Evolutionary conservation across 306 rosid genomes (phyloP).

Genomic region (Nissolia schottii): DNA sequence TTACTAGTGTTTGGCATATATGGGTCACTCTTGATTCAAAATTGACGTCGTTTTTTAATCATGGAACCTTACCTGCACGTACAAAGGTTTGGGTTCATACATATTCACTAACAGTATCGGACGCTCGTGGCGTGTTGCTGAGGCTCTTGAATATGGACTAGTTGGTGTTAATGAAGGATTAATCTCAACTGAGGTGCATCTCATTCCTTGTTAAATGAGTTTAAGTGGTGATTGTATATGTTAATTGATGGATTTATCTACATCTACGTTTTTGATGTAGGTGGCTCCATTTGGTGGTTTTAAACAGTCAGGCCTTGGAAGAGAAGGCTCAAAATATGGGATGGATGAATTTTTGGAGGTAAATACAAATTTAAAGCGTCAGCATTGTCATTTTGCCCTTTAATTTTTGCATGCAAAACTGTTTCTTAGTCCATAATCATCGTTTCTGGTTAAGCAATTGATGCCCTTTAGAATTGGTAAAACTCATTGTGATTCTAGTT

Average conservation of each 20-base stretch:
- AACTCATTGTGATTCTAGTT: not conserved
- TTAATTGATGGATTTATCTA: slow-evolving; percentile 6
- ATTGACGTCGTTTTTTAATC: slow-evolving; percentile 7
- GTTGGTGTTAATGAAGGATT: slow-evolving; percentile 94
- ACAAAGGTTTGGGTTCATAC: slow-evolving; percentile 86
- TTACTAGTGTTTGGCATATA: not conserved
- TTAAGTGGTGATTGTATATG: not conserved
- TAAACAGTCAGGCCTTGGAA: slow-evolving; percentile 95
- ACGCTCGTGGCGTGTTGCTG: slow-evolving; percentile 95
- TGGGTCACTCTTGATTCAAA: not conserved
- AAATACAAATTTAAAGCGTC: slow-evolving; percentile 12
- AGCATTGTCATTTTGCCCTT: not conserved
- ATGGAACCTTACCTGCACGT: not conserved
- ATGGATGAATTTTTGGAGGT: slow-evolving; percentile 96
- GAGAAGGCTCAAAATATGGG: slow-evolving; percentile 98
- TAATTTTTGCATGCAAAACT: not conserved
- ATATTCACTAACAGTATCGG: slow-evolving; percentile 77
- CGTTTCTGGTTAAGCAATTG: not conserved
- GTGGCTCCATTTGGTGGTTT: slow-evolving; percentile 98
- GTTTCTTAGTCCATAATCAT: not conserved
- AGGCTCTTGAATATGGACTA: slow-evolving; percentile 94
- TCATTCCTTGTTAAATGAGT: slow-evolving; percentile 13
- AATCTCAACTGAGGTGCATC: slow-evolving; percentile 85
- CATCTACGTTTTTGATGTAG: slow-evolving; percentile 38
- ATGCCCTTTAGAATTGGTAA: not conserved